These are phyloP conservation scores for Cercospora sojina DNA, from an alignment of 2,329 filamentous ascomycete species.

Conservation along the genomic window DNA sequence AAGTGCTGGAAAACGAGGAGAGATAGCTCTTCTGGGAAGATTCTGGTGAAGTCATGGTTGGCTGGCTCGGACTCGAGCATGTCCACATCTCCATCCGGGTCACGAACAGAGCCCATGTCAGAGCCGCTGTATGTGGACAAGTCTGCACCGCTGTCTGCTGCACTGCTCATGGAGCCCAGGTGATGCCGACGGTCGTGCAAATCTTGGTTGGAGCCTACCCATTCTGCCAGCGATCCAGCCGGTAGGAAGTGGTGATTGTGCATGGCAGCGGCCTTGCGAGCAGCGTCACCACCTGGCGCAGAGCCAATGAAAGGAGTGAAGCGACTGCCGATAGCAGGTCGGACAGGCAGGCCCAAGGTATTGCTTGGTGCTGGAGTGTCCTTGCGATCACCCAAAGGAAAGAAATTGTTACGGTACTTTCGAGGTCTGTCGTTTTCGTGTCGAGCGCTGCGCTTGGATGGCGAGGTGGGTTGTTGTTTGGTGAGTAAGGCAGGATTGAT, in stretches of 20 bases:
- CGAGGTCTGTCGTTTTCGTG: conserved; percentile 31
- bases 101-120: conserved; percentile 28
- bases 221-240: conserved; percentile 6
- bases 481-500: conserved; percentile 13
- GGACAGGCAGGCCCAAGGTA: conserved; percentile 23
- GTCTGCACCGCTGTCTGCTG: conserved; percentile 41
- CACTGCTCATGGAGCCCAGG: conserved; percentile 36
- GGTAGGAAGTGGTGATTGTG: conserved; percentile 21
- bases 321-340: conserved; percentile 20
- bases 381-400: conserved; percentile 32
- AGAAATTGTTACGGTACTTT: conserved; percentile 29
- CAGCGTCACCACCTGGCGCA: conserved; percentile 34
- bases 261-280: conserved; percentile 35
- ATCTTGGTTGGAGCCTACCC: conserved; percentile 18
- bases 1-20: conserved; percentile 60
- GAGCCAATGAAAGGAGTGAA: conserved; percentile 19
- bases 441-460: conserved; percentile 34
- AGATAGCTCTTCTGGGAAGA: conserved; percentile 59
- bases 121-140: conserved; percentile 32
- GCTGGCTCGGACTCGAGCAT: conserved; percentile 23
- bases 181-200: conserved; percentile 28
- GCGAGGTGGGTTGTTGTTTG: conserved; percentile 30
- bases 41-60: conserved; percentile 39
- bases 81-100: conserved; percentile 36
- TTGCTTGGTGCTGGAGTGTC: conserved; percentile 37